Base-by-base conservation (phyloP, 306 rosid genomes). In the Lathyrus sativus region DNA sequence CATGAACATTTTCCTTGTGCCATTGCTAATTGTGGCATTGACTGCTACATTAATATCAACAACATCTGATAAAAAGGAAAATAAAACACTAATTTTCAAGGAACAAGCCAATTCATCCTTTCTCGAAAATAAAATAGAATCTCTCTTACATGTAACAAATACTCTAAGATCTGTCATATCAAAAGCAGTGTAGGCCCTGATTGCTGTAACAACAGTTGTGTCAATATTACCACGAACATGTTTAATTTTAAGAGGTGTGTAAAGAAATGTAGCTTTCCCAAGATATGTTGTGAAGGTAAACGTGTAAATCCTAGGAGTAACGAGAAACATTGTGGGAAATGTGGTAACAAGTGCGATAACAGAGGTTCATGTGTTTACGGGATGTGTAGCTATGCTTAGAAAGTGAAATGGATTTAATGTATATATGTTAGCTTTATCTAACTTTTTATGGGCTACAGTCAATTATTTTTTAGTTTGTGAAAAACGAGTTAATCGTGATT, bases 151-250 rank as follows among this genome's bases (percentile, higher is more conserved):
- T 87, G 96, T 59, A 70, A 85, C 56, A 87, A 74, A 28, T 35
- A 82, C 37, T 83, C 87, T 0, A 78, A 48, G 50, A 69, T 87
- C 50, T 87, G 92, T 12, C 33, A 12, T 3, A 63, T 11, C 3
- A 68, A 74, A 74, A 78, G 84, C 3, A 85, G 87, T 41, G 58
- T 68, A 0, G 87, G 86, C 4, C 76, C 79, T 68, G n/a, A 68
- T 60, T 75, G 79, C 38, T 88, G 95, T 81, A 58, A 65, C 29
- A 81, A 77, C 72, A 77, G 61, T 56, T 88, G 95, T 39, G 90
- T 88, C 3, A 70, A 81, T 7, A 22, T 81, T 28, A 11, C 62
- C 26, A 58, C 17, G 0, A 87, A 88, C 41, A 48, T 33, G 24
- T 19, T 70, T 15, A 88, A 88, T 63, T 31, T n/a, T n/a, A 1